Evolutionary conservation across 1,139 yeast species (phyloP), one percentile per base, ranked within the genome.

Genomic region (Hansenula sp.): DNA sequence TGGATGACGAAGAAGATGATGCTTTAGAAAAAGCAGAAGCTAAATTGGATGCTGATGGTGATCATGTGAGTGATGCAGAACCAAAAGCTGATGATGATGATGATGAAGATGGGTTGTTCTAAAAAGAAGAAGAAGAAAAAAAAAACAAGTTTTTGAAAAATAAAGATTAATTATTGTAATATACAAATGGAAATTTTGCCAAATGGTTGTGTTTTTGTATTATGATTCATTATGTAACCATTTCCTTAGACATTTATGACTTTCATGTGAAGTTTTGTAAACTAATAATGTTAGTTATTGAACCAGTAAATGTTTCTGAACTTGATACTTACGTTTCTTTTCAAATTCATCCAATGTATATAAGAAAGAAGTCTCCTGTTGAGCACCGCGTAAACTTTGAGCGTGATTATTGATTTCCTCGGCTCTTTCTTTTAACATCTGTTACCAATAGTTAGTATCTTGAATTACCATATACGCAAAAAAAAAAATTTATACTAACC

Each of bases 261-360:
- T 73, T 38, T 75, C 82, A 44, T 82, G 77, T 3, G 88, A 73
- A 8, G 64, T 59, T 47, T 69, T 75, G 61, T 77, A 86, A 41
- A 87, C 57, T 58, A n/a, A 28, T 24, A 32, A 13, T 35, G 29
- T 26, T 36, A 24, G n/a, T 27, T 22, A n/a, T 13, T 38, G 24
- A 13, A 14, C 16, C 19, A 8, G 10, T 8, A 22, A 22, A 25
- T 8, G 12, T 25, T 13, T 25, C n/a, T 25, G 7, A 5, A 6
- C 7, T 5, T 16, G 2, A 9, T 12, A 25, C 63, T 46, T 44
- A 58, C 64, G 50, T 35, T 61, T 62, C 57, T 75, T 77, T 55
- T 88, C 96, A 58, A 77, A 83, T 54, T 82, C 92, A 56, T 89
- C 96, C 48, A 88, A 66, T 13, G 81, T 77, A 47, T 74, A 67